Conservation (phyloP, 345 rosid species). For the Corchorus olitorius region DNA sequence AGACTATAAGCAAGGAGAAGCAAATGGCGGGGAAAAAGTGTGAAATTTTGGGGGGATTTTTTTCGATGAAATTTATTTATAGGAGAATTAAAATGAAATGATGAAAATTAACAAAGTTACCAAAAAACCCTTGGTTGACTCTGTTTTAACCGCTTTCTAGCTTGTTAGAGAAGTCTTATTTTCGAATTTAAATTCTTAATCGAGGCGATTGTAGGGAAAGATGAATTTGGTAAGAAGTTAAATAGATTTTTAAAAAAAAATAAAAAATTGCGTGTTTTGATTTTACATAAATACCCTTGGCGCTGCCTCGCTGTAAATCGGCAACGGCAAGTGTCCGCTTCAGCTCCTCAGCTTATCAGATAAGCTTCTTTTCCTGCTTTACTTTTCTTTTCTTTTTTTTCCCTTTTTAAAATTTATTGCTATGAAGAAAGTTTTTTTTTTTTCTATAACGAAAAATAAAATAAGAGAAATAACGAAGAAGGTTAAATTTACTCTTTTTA, state of each 20-base stretch:
- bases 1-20: neutral
- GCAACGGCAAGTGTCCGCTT: neutral
- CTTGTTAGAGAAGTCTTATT: neutral
- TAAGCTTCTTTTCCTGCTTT: neutral
- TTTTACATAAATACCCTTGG: neutral
- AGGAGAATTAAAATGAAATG: neutral
- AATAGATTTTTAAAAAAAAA: no score
- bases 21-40: constrained; percentile 84
- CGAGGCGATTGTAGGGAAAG: no score
- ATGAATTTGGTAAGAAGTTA: no score
- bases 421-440: neutral
- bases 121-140: constrained; percentile 1
- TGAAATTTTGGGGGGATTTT: constrained; percentile 31
- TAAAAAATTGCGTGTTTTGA: neutral
- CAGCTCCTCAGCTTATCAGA: neutral
- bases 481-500: no score
- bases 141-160: neutral
- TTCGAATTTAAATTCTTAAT: neutral
- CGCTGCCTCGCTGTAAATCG: neutral
- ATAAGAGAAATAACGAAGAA: no score
- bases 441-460: no score
- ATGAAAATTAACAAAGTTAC: neutral
- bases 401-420: no score
- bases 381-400: neutral
- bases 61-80: neutral